Evolutionary conservation across 495 filamentous ascomycete genomes (phyloP).

Genomic region (Neurospora tetrasperma): DNA sequence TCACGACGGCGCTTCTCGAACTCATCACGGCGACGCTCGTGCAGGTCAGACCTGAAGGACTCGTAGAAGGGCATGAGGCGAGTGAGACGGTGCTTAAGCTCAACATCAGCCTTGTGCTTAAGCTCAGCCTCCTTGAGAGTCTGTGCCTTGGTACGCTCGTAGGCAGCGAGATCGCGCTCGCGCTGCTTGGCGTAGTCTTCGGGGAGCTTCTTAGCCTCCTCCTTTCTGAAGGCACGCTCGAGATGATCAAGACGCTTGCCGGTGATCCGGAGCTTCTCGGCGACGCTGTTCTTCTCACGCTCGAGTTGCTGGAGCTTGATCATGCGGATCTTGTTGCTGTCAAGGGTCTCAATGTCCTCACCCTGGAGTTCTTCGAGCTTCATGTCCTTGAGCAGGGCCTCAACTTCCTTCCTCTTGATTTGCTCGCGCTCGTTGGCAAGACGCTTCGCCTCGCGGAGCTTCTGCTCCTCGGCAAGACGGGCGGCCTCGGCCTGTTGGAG

Average conservation of each 20-base stretch:
- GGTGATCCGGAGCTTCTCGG: slow-evolving; percentile 80
- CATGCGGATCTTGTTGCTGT: slow-evolving; percentile 77
- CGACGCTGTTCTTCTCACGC: slow-evolving; percentile 91
- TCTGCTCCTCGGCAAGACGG: slow-evolving; percentile 81
- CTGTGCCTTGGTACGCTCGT: slow-evolving; percentile 66
- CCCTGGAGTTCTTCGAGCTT: slow-evolving; percentile 80
- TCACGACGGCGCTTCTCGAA: slow-evolving; percentile 87
- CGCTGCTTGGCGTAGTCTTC: slow-evolving; percentile 81
- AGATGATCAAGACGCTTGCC: slow-evolving; percentile 95
- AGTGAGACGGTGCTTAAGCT: slow-evolving; percentile 81
- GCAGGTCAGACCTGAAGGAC: slow-evolving; percentile 65
- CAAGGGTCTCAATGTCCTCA: slow-evolving; percentile 64
- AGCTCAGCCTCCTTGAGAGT: slow-evolving; percentile 67
- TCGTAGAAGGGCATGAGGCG: slow-evolving; percentile 75
- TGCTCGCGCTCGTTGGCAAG: slow-evolving; percentile 82
- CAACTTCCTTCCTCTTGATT: slow-evolving; percentile 85
- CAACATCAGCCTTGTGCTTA: slow-evolving; percentile 81
- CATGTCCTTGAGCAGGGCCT: slow-evolving; percentile 91
- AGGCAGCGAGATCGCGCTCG: slow-evolving; percentile 66
- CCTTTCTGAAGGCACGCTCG: slow-evolving; percentile 90
- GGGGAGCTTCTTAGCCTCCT: slow-evolving; percentile 84
- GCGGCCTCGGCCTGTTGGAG: slow-evolving; percentile 77
- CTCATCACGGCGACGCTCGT: slow-evolving; percentile 80
- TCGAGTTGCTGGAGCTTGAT: slow-evolving; percentile 93
- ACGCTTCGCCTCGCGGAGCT: slow-evolving; percentile 79